These are phyloP conservation scores for Boletellus deceptivus DNA, from an alignment of 1,284 basidiomycete genomes.

Conservation along the genomic window DNA sequence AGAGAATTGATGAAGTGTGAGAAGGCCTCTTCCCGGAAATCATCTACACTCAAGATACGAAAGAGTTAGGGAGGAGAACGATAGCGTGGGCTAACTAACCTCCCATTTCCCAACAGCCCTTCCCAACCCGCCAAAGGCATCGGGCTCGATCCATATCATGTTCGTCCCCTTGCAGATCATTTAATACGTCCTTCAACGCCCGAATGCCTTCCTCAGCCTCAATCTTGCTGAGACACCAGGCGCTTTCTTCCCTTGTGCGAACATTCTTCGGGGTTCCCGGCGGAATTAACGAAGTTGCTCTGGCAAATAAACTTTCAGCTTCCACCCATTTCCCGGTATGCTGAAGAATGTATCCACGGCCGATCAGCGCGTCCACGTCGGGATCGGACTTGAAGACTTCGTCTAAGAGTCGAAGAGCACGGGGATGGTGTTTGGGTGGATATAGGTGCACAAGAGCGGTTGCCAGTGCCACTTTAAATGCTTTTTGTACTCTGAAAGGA, in stretches of 20 bases:
- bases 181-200: conserved; percentile 60
- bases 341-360: conserved; percentile 74
- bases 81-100: conserved; percentile 44
- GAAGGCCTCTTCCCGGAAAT: conserved; percentile 64
- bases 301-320: conserved; percentile 62
- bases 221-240: conserved; percentile 79
- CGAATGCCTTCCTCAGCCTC: conserved; percentile 52
- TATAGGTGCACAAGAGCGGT: conserved; percentile 82
- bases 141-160: conserved; percentile 64
- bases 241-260: conserved; percentile 78
- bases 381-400: conserved; percentile 66
- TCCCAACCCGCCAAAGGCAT: conserved; percentile 83
- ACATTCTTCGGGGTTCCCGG: conserved; percentile 51
- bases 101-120: conserved; percentile 73
- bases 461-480: conserved; percentile 65
- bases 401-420: conserved; percentile 74
- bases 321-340: conserved; percentile 66
- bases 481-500: conserved; percentile 50
- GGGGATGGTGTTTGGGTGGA: conserved; percentile 86
- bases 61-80: not conserved
- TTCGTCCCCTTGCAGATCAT: conserved; percentile 49
- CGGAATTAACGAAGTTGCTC: conserved; percentile 46
- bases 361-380: conserved; percentile 67
- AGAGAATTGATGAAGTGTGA: conserved; percentile 82
- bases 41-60: conserved; percentile 32